phyloP scores from a whole-genome alignment of 2,329 filamentous ascomycete genomes.

The Stachybotrys elegans region DNA sequence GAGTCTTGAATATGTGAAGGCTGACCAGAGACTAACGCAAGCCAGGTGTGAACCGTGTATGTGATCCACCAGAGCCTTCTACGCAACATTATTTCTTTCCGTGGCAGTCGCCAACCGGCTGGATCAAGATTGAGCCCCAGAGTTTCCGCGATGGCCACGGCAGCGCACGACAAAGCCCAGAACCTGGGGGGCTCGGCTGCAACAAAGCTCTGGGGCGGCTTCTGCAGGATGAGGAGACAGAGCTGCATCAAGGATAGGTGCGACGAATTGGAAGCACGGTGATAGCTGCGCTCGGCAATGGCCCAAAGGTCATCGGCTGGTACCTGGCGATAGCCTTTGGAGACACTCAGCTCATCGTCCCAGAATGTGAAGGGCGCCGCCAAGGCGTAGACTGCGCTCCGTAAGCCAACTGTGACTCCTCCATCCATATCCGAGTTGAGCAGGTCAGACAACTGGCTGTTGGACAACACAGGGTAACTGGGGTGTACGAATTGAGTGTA shows the following conservation, averaged over 20 bases:
- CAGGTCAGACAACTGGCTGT: conserved; percentile 9
- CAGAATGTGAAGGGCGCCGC: conserved; percentile 18
- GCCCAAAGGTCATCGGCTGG: conserved; percentile 20
- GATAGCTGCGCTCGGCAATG: conserved; percentile 15
- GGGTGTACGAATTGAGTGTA: conserved; percentile 14
- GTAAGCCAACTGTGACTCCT: conserved; percentile 12
- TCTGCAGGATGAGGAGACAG: conserved; percentile 16
- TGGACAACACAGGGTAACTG: conserved; percentile 13
- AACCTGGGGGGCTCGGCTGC: conserved; percentile 14
- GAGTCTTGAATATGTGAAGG: conserved; percentile 14
- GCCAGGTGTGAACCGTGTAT: conserved; percentile 16
- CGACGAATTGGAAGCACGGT: conserved; percentile 12
- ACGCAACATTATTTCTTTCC: conserved; percentile 14
- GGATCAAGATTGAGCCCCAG: conserved; percentile 17
- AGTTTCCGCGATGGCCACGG: conserved; percentile 16
- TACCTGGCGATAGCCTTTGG: conserved; percentile 16
- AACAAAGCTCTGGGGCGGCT: conserved; percentile 15
- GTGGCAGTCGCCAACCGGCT: conserved; percentile 14
- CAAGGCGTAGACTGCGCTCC: conserved; percentile 17
- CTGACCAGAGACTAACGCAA: conserved; percentile 12
- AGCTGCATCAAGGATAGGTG: conserved; percentile 16
- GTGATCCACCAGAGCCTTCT: conserved; percentile 20
- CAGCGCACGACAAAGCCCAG: conserved; percentile 17
- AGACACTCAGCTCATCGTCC: conserved; percentile 18
- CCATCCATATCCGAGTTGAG: not conserved